Base-by-base conservation (phyloP, 257 asterid species). In the Paulownia fortunei region DNA sequence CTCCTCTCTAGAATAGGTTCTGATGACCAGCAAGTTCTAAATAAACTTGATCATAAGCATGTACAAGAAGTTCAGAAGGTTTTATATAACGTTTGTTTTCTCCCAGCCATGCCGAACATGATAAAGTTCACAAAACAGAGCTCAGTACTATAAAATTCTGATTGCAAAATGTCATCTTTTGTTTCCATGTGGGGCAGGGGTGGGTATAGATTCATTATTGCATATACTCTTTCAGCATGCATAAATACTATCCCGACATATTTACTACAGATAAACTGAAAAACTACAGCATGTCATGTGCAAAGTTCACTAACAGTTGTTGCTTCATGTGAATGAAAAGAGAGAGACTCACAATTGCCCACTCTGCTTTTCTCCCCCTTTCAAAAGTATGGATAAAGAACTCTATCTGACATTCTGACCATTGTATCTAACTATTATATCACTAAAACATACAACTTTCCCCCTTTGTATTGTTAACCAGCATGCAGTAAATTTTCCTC, bases 221-320 rank as follows among this genome's bases (percentile, higher is more conserved):
- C 24, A 26, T 16, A 64, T 64, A 16, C 15, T 8, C 49, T n/a
- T 39, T 4, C 42, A 34, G 32, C 55, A 39, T 65, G 72, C 15
- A 39, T 18, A 32, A 24, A 54, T 16, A 8, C 47, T n/a, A 51
- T 34, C 30, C 26, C n/a, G n/a, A 56, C 23, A 27, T 5, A 37
- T 8, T 55, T 51, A 16, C 51, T 54, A 10, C 5, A 5, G 18
- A 72, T 13, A 72, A 21, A 37, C 60, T 63, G 15, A 54, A 9
- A 70, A n/a, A 55, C 74, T 63, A 18, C 9, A 32, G 47, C 69
- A 7, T 62, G 69, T 65, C 30, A 47, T 34, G 52, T 36, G 54
- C 8, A 39, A 18, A 37, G 51, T 4, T 46, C 75, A 6, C 27
- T 21, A 2, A 32, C 36, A n/a, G 12, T 71, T 55, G 23, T 56